These are phyloP conservation scores for Escovopsis weberi DNA, from an alignment of 2,329 filamentous ascomycete species.

Conservation along the genomic window DNA sequence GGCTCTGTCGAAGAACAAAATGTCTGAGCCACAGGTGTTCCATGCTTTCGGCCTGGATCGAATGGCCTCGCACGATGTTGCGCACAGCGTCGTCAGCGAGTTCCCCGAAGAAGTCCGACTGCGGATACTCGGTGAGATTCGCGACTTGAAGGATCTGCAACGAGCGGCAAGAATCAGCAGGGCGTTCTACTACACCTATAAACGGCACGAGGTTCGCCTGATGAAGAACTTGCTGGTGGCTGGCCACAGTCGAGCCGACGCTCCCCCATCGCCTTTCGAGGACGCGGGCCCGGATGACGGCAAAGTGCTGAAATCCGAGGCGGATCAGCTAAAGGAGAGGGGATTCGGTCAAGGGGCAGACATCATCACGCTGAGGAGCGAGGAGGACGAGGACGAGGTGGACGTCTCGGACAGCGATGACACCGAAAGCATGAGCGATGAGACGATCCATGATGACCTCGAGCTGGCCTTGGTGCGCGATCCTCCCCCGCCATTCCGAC, in stretches of 20 bases:
- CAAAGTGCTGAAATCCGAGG: conserved; percentile 19
- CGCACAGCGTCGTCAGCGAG: conserved; percentile 18
- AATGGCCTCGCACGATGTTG: conserved; percentile 18
- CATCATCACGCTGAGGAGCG: conserved; percentile 16
- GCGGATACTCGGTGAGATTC: conserved; percentile 25
- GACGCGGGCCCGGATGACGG: conserved; percentile 15
- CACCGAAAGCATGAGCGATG: conserved; percentile 5
- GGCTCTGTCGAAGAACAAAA: conserved; percentile 28
- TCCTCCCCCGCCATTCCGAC: conserved; percentile 5
- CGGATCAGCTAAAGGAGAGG: conserved; percentile 16
- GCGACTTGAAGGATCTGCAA: conserved; percentile 27
- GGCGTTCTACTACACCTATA: conserved; percentile 30
- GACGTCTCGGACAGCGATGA: conserved; percentile 13
- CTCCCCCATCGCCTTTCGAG: conserved; percentile 11
- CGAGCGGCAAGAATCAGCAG: conserved; percentile 27
- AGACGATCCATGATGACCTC: conserved; percentile 4
- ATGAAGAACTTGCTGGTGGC: conserved; percentile 21
- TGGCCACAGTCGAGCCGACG: conserved; percentile 3
- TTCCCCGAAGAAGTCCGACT: conserved; percentile 24
- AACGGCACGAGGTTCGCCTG: conserved; percentile 27
- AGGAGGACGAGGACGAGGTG: conserved; percentile 15
- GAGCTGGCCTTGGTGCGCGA: conserved; percentile 1
- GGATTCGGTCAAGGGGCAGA: conserved; percentile 14
- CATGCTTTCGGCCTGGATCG: conserved; percentile 14
- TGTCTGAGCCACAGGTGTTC: conserved; percentile 21